These are phyloP conservation scores for Eremothecium sinecaudum DNA, from an alignment of 1,139 yeast species.

Conservation along the genomic window DNA sequence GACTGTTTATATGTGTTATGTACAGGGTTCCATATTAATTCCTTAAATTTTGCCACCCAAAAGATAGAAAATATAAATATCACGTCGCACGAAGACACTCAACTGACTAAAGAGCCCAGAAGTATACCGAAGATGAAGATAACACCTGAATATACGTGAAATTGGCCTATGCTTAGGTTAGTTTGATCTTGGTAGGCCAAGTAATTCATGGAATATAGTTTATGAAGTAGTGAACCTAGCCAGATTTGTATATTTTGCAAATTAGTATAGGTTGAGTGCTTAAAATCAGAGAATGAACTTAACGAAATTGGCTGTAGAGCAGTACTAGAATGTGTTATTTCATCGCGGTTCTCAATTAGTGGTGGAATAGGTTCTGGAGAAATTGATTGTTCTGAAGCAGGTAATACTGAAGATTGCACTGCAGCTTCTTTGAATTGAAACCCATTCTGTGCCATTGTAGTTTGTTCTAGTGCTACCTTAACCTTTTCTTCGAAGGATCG, in stretches of 20 bases:
- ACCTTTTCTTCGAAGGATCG: conserved; percentile 78
- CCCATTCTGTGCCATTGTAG: conserved; percentile 24
- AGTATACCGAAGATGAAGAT: conserved; percentile 1
- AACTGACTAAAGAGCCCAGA: not conserved
- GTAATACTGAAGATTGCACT: too few species aligned
- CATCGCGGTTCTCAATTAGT: too few species aligned
- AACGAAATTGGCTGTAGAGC: too few species aligned
- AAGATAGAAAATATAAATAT: too few species aligned
- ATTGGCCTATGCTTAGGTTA: not conserved
- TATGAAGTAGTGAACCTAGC: not conserved
- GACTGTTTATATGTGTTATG: not conserved
- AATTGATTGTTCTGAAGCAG: too few species aligned
- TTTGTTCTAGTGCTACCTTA: conserved; percentile 41
- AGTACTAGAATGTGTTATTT: too few species aligned
- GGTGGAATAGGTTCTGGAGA: too few species aligned
- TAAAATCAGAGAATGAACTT: not conserved
- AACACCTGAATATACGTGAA: not conserved
- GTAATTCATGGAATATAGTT: not conserved
- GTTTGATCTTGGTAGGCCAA: not conserved
- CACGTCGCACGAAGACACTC: too few species aligned
- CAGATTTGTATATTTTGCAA: not conserved
- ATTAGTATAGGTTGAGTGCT: not conserved
- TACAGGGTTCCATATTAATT: not conserved
- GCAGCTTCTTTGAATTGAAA: too few species aligned
- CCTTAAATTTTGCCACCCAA: conserved; percentile 11